These are phyloP conservation scores for Crithidia brevicula DNA, from an alignment of 208 protist genomes.

Conservation along the genomic window DNA sequence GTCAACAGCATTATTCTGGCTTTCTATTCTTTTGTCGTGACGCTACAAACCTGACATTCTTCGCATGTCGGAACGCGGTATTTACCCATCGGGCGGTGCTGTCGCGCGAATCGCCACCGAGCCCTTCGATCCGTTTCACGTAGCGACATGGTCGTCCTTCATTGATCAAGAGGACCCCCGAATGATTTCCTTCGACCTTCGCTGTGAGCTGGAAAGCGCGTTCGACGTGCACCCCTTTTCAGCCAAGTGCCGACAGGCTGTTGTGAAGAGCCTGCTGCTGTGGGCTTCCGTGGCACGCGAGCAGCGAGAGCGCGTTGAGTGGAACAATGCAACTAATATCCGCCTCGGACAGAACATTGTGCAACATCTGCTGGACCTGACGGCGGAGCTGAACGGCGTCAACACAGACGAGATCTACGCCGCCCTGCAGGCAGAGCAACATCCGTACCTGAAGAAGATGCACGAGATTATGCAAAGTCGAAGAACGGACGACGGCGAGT, in stretches of 20 bases:
- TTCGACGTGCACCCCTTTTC: conserved; percentile 21
- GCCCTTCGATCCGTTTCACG: conserved; percentile 15
- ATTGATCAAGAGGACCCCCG: conserved; percentile 22
- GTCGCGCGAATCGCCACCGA: not conserved
- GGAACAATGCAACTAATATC: conserved; percentile 14
- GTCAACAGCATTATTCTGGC: no score
- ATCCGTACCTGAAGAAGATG: conserved; percentile 24
- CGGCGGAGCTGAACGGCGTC: conserved; percentile 21
- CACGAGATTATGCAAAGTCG: conserved; percentile 2
- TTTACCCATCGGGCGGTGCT: not conserved
- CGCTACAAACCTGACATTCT: no score
- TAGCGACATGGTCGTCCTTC: conserved; percentile 14
- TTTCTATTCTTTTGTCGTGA: no score
- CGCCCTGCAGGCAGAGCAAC: conserved; percentile 18
- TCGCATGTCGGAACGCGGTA: not conserved
- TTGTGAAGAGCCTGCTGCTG: conserved; percentile 16
- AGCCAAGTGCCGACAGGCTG: conserved; percentile 8
- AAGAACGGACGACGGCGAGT: not conserved
- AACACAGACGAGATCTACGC: conserved; percentile 26
- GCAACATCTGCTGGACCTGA: conserved; percentile 26
- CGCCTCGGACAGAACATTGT: conserved; percentile 20
- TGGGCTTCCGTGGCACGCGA: conserved; percentile 9
- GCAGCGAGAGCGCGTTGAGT: conserved; percentile 8
- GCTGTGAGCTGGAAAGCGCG: conserved; percentile 5
- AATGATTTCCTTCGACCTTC: conserved; percentile 20